Base-by-base conservation (phyloP, 441 rosid species). In the Oxalis stricta region DNA sequence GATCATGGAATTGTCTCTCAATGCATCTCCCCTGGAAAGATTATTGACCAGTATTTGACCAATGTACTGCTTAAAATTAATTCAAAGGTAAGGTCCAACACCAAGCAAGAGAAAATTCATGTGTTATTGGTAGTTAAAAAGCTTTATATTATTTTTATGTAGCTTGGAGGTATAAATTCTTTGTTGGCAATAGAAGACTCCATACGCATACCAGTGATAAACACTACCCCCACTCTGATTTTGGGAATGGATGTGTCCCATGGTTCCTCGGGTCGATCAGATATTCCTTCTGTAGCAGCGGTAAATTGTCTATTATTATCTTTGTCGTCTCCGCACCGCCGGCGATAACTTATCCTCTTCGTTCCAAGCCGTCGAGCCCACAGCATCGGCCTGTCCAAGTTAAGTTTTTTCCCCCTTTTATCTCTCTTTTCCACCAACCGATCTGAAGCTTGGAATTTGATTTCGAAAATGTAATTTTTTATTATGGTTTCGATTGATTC, bases 201-300 rank as follows among this genome's bases (percentile, higher is more conserved):
- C 46, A 41, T 54, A 23, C 41, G 37, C 38, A 63, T 84, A 13
- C 86, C 92, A 12, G 48, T 77, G 53, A 66, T 92, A 54, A 52
- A 54, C 50, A 66, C 71, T 45, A 58, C 69, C 41, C 99, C 95
- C 38, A 87, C 97, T 26, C 52, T 92, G 69, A 92, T 92, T 59
- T 60, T 92, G 68, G 99, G 99, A 21, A 92, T 92, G 92, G 97
- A 87, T 71, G 94, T 92, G 44, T 87, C 96, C 42, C 99, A 92
- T 59, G 92, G 96, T 20, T 67, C 95, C 52, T 83, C 94, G 59
- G 96, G 91, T 56, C 77, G 46, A 49, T 67, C 85, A 24, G 73
- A 81, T 66, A 46, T 60, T 44, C 96, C 96, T 56, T 84, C 95
- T 21, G 50, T 86, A 20, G 94, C 86, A 37, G 99, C 95, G 54